Conservation (phyloP, 2,329 filamentous ascomycete species). For the Botrytis porri region DNA sequence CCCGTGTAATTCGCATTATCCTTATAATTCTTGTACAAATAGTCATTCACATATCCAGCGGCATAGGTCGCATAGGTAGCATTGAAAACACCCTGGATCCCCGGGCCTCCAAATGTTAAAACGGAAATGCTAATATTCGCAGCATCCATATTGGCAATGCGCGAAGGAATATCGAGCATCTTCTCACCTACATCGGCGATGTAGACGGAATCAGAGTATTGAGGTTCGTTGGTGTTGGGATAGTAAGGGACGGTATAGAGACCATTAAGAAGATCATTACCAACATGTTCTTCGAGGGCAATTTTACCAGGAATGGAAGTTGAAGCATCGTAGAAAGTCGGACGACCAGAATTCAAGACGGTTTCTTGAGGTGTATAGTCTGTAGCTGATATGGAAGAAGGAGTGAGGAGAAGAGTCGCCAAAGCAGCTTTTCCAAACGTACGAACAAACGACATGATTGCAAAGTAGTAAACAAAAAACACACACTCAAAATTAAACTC, state of each 20-base stretch:
- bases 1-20: constrained; percentile 21
- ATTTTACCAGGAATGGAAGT: constrained; percentile 9
- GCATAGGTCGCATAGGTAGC: constrained; percentile 20
- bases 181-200: background rate
- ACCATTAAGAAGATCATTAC: background rate
- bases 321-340: background rate
- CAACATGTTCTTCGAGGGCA: constrained; percentile 10
- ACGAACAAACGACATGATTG: background rate
- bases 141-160: constrained; percentile 25
- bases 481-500: background rate
- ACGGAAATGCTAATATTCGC: constrained; percentile 25
- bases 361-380: background rate
- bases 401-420: background rate
- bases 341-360: constrained; percentile 1
- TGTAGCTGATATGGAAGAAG: background rate
- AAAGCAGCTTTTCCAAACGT: background rate
- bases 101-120: constrained; percentile 22
- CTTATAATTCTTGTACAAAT: constrained; percentile 24
- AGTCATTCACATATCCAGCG: constrained; percentile 26
- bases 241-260: constrained; percentile 1
- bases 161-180: constrained; percentile 17
- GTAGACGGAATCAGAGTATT: background rate
- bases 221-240: constrained; percentile 5
- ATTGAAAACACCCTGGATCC: constrained; percentile 31
- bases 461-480: background rate